A percentile compares a stretch with the other conserved stretches of the same genome.
Evolutionary conservation across 2,329 filamentous ascomycete species (phyloP).

Genomic region (Aspergillus sp.): DNA sequence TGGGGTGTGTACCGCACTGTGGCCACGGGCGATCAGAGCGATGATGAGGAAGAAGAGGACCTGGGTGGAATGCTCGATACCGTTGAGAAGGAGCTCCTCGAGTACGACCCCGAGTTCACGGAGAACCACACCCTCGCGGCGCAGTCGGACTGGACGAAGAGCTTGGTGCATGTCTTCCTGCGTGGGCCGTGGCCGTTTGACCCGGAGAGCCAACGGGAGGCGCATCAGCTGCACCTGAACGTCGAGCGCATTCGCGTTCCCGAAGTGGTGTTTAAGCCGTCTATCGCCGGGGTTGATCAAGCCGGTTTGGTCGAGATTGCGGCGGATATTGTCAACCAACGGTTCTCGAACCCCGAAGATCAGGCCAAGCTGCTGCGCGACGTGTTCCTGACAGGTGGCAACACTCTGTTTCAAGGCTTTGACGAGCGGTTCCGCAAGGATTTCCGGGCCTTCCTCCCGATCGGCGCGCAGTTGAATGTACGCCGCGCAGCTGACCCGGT

Average conservation of each 20-base stretch:
- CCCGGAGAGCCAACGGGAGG: conserved; percentile 72
- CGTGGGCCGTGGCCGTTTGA: conserved; percentile 87
- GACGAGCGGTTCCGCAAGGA: conserved; percentile 77
- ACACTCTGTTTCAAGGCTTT: conserved; percentile 81
- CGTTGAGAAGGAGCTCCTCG: conserved; percentile 80
- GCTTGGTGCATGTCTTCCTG: conserved; percentile 82
- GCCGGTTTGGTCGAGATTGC: conserved; percentile 91
- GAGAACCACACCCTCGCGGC: conserved; percentile 91
- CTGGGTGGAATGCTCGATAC: conserved; percentile 69
- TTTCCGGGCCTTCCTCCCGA: conserved; percentile 69
- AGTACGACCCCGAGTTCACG: conserved; percentile 83
- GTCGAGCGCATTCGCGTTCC: conserved; percentile 93
- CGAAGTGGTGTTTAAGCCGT: conserved; percentile 88
- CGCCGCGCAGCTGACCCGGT: conserved; percentile 73
- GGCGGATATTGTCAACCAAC: conserved; percentile 82
- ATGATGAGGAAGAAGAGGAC: conserved; percentile 92
- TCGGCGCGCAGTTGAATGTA: conserved; percentile 65
- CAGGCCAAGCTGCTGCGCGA: conserved; percentile 75
- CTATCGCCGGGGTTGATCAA: conserved; percentile 89
- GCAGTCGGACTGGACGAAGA: conserved; percentile 93
- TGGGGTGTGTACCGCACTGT: conserved; percentile 97
- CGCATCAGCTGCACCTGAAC: conserved; percentile 89
- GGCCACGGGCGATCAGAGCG: conserved; percentile 73
- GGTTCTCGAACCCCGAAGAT: conserved; percentile 59
- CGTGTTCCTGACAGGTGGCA: conserved; percentile 92